Percentiles rank a stretch among this genome's conserved stretches.
Evolutionary conservation across 257 asterid species (phyloP).

Genomic region (Plantago major): DNA sequence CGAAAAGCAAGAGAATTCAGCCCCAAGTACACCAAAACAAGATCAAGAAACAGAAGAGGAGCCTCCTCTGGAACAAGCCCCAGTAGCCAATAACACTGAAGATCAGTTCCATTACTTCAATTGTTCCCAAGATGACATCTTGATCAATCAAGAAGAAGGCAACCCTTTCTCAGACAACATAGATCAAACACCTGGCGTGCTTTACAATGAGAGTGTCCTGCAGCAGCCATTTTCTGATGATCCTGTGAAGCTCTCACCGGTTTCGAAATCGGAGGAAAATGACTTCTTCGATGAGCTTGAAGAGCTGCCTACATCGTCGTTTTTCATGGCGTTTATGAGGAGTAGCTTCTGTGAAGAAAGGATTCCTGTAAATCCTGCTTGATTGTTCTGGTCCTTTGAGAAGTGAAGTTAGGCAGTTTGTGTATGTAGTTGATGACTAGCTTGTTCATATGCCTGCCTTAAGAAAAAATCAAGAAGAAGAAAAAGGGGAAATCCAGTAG

Average conservation of each 20-base stretch:
- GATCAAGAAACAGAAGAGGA: constrained; percentile 30
- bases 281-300: constrained; percentile 75
- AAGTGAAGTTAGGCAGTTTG: not conserved
- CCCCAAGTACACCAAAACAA: constrained; percentile 25
- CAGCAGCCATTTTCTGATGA: constrained; percentile 20
- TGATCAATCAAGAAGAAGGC: constrained; percentile 25
- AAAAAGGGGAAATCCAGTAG: not conserved
- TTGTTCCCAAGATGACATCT: constrained; percentile 27
- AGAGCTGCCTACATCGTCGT: constrained; percentile 60
- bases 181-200: constrained; percentile 20
- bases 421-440: constrained; percentile 2
- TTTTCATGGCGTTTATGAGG: constrained; percentile 43
- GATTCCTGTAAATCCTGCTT: constrained; percentile 39
- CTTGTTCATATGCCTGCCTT: constrained; percentile 22
- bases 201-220: constrained; percentile 19
- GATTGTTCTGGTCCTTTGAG: not conserved
- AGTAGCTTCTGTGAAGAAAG: constrained; percentile 40
- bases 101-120: constrained; percentile 29
- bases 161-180: constrained; percentile 26
- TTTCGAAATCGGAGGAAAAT: constrained; percentile 43
- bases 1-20: constrained; percentile 3
- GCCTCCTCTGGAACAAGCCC: constrained; percentile 20
- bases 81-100: constrained; percentile 4
- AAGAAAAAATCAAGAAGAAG: not conserved
- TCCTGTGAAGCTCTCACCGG: constrained; percentile 14